Evolutionary conservation across 2,329 filamentous ascomycete genomes (phyloP), one percentile per base, ranked within the genome.

Genomic region (Ilyonectria robusta): DNA sequence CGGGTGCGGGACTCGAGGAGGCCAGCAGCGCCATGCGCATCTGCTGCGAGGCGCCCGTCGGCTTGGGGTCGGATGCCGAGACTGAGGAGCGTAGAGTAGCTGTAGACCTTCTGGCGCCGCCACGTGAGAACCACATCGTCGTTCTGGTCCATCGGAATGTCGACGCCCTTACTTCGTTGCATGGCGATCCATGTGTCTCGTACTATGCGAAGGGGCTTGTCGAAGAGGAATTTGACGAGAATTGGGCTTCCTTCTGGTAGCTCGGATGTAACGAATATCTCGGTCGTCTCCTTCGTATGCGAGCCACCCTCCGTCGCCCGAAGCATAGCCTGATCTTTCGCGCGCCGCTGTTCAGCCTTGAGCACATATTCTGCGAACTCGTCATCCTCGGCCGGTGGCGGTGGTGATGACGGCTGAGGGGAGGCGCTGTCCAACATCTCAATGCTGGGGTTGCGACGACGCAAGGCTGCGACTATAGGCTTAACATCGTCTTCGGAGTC

Each of bases 81-180:
- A 54, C 87, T 90, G 59, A 86, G 85, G 65, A 93, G 91, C 1
- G 92, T 95, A 6, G 93, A 93, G n/a, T 88, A 87, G 70, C 93
- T 89, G 77, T 92, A 97, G 3, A 97, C 81, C 66, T 89, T 88
- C 65, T 88, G 89, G 29, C 89, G 87, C 69, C 91, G 91, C 91
- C 93, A 97, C 0, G 93, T 96, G 62, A 98, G 86, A 73, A 96
- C 92, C 19, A 97, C 83, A 1, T 84, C 82, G 5, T 86, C 81
- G 2, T 85, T 80, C 26, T 85, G 78, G 3, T 86, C 82, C 2
- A 78, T 71, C 2, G 79, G 70, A 8, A 85, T 73, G 10, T 72
- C 37, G 6, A 79, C 57, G 1, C 78, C 77, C 2, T 82, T 79
- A 2, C 79, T 86, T 1, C 78, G 79, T 76, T 95, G 91, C 60